Evolutionary conservation across 1,284 basidiomycete genomes (phyloP), one percentile per base, ranked within the genome.

Genomic region (Heliocybe sulcata): DNA sequence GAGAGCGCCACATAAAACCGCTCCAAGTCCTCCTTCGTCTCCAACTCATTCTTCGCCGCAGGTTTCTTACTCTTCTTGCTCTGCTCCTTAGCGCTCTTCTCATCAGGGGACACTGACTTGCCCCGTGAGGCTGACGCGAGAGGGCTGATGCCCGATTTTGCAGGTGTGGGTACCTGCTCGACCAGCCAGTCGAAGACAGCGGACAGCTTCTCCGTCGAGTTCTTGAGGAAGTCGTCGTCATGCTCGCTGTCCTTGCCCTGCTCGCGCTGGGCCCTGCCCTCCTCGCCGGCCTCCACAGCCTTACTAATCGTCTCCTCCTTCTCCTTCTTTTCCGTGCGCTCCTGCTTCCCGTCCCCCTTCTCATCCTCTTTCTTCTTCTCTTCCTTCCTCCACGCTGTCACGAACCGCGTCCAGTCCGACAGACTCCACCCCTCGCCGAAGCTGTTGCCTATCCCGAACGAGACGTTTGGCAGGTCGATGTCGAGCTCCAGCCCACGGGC

Each of bases 131-230:
- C 11, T 58, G 54, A 16, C 54, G 49, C 14, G 54, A 57, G 10
- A 54, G 54, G 42, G 51, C 55, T 45, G 57, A 59, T 1, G 19
- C 38, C 38, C 12, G 38, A 16, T 16, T 20, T 42, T 55, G 51
- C 31, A 33, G 55, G 47, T 2, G 70, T 61, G 10, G 87, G 85
- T 3, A 85, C 81, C 60, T 84, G 82, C n/a, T 90, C 85, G 14
- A 83, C 75, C 20, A 90, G 68, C 87, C 87, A 90, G 65, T 90
- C 87, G 60, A 90, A 79, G 27, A 89, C 84, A 1, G 77, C 77
- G 1, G 85, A 87, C 2, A 90, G 68, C 60, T 80, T 82, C 58
- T 86, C 86, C 2, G 87, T 86, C 19, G 87, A 85, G 1, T 78
- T 74, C 64, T 77, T 82, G 56, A 90, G 69, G 11, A 83, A 72